Conservation (phyloP, 2,329 filamentous ascomycete genomes). For the Exophiala oligosperma region DNA sequence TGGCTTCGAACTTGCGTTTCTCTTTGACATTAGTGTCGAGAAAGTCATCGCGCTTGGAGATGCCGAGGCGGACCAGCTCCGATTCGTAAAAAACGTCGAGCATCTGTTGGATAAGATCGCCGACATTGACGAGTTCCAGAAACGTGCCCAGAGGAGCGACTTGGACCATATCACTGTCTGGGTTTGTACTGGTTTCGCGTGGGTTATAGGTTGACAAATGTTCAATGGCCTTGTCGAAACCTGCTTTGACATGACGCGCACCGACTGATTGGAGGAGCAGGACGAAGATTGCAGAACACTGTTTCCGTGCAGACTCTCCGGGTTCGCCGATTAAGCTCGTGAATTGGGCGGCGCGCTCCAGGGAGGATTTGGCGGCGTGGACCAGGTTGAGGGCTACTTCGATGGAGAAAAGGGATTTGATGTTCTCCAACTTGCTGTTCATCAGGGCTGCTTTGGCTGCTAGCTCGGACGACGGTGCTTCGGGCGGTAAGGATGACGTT, state of each 20-base stretch:
- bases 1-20: slow-evolving; percentile 98
- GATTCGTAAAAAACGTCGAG: slow-evolving; percentile 98
- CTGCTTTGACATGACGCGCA: slow-evolving; percentile 81
- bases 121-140: slow-evolving; percentile 95
- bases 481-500: slow-evolving; percentile 50
- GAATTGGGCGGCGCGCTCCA: slow-evolving; percentile 83
- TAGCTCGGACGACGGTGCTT: slow-evolving; percentile 84
- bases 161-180: slow-evolving; percentile 70
- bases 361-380: slow-evolving; percentile 80
- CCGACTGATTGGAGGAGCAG: slow-evolving; percentile 80
- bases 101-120: slow-evolving; percentile 98
- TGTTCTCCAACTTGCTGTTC: slow-evolving; percentile 90
- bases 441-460: slow-evolving; percentile 98
- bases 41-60: slow-evolving; percentile 92
- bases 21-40: slow-evolving; percentile 86
- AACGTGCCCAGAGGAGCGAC: slow-evolving; percentile 79
- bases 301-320: slow-evolving; percentile 79
- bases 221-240: slow-evolving; percentile 88
- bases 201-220: slow-evolving; percentile 92
- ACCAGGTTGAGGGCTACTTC: slow-evolving; percentile 90
- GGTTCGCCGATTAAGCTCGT: slow-evolving; percentile 75
- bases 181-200: slow-evolving; percentile 68
- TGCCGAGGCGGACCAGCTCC: slow-evolving; percentile 77
- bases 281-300: slow-evolving; percentile 89
- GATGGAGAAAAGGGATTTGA: slow-evolving; percentile 92